Evolutionary conservation across 495 filamentous ascomycete genomes (phyloP).

Genomic region (Penicillium arizonense): DNA sequence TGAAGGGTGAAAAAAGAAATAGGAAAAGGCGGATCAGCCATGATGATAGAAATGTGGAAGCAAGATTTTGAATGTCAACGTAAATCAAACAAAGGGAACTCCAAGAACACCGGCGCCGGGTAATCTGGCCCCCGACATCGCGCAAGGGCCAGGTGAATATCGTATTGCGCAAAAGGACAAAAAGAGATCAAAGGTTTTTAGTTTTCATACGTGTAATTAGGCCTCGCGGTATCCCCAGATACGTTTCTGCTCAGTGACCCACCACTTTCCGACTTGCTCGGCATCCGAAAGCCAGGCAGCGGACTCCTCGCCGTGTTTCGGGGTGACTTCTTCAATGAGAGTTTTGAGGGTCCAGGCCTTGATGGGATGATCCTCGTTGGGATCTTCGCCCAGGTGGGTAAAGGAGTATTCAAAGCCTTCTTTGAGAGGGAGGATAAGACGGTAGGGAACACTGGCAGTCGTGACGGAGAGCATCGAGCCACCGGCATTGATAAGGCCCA

Average conservation of each 20-base stretch:
- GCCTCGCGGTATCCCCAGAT: slow-evolving; percentile 40
- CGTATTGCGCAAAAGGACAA: background rate
- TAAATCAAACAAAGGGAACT: too few relatives aligned
- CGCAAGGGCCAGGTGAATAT: too few relatives aligned
- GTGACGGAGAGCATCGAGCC: slow-evolving; percentile 37
- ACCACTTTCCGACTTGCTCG: slow-evolving; percentile 38
- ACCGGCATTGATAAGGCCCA: slow-evolving; percentile 46
- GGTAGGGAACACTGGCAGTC: slow-evolving; percentile 33
- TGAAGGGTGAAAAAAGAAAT: too few relatives aligned
- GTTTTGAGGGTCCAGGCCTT: slow-evolving; percentile 27
- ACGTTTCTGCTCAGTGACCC: slow-evolving; percentile 37
- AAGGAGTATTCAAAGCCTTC: slow-evolving; percentile 40
- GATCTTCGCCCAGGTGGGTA: slow-evolving; percentile 35
- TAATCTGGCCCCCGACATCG: too few relatives aligned
- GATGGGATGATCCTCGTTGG: slow-evolving; percentile 29
- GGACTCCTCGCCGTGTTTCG: slow-evolving; percentile 30
- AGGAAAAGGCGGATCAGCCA: too few relatives aligned
- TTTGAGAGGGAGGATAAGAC: slow-evolving; percentile 41
- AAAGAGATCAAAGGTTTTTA: background rate
- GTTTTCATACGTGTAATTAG: background rate
- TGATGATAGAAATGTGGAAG: too few relatives aligned
- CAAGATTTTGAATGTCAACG: too few relatives aligned
- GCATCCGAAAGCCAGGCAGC: slow-evolving; percentile 40
- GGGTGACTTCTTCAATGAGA: slow-evolving; percentile 22
- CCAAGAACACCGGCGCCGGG: too few relatives aligned